Base-by-base conservation (phyloP, 441 rosid genomes). In the Melastoma candidum region DNA sequence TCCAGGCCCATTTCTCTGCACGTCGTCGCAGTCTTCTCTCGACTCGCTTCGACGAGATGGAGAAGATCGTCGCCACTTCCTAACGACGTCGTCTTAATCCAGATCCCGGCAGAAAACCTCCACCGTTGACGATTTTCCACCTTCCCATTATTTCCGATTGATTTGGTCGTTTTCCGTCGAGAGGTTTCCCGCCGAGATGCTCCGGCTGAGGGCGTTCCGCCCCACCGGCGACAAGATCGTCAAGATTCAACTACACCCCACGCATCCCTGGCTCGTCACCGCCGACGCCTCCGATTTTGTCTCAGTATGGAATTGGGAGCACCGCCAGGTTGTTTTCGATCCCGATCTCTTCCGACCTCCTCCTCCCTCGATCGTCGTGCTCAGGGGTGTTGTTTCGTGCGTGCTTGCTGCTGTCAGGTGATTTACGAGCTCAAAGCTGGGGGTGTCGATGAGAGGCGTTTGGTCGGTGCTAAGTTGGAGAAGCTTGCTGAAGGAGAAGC, bases 221-320 rank as follows among this genome's bases (percentile, higher is more conserved):
- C 90, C 90, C 46, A 81, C 76, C 41, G 67, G 43, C 52, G 87
- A 76, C 52, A 93, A 86, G 85, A 76, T 86, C 44, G 95, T 84
- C 65, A 89, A 93, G 82, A 82, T 89, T 51, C 97, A 87, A 58
- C 66, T 89, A 51, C 98, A 89, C 68, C 96, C 97, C 3, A 93
- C 93, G 71, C 96, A 89, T 64, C 93, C 98, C 58, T 89, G 98
- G 97, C 83, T 89, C 26, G 95, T 93, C 41, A 77, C 85, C 0
- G 95, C 82, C 50, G 98, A 93, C 63, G 96, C 92, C 27, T 78
- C 81, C 1, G 98, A 93, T 82, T 75, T 84, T 68, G 84, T 89
- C 66, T 81, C 93, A 13, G 85, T 93, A 49, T 93, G 98, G 98
- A 93, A 93, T 63, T 88, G 96, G 98, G 98, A 89, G 65, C 92